These are phyloP conservation scores for Rubia tinctorum DNA, from an alignment of 305 asterid species.

Conservation along the genomic window DNA sequence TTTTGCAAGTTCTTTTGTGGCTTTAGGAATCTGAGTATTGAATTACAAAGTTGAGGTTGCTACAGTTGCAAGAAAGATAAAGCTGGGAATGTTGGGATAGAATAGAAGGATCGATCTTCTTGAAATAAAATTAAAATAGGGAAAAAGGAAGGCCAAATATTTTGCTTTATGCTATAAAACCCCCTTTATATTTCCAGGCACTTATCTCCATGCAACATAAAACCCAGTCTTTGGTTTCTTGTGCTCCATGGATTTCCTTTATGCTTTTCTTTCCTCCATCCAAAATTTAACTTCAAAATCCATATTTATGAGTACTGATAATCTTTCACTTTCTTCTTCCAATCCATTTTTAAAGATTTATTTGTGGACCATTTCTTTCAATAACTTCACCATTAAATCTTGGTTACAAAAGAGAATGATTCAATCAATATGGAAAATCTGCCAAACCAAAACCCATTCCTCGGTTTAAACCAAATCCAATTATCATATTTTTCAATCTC, in stretches of 20 bases:
- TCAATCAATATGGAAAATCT: not conserved
- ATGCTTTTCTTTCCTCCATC: conserved; percentile 55
- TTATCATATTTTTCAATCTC: no score
- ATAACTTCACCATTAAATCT: not conserved
- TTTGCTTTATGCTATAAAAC: conserved; percentile 47
- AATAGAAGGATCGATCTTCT: conserved; percentile 26
- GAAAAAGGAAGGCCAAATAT: conserved; percentile 32
- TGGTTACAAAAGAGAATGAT: not conserved
- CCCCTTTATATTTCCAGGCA: conserved; percentile 59
- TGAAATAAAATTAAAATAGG: conserved; percentile 3
- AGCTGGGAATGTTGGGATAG: conserved; percentile 43
- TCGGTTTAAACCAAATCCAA: no score
- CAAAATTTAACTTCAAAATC: conserved; percentile 25
- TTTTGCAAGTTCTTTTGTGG: not conserved
- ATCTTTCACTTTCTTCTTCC: conserved; percentile 12
- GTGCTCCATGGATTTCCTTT: conserved; percentile 66
- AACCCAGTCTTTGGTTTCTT: conserved; percentile 57
- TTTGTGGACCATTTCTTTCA: conserved; percentile 14
- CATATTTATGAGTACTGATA: conserved; percentile 6
- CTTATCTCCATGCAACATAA: conserved; percentile 48
- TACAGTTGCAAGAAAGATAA: conserved; percentile 62
- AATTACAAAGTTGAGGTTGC: conserved; percentile 43
- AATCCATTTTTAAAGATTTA: not conserved
- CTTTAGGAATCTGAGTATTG: conserved; percentile 2
- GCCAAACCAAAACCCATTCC: no score